Evolutionary conservation across 2,329 filamentous ascomycete species (phyloP), one percentile per base, ranked within the genome.

Genomic region (Calonectria montana): DNA sequence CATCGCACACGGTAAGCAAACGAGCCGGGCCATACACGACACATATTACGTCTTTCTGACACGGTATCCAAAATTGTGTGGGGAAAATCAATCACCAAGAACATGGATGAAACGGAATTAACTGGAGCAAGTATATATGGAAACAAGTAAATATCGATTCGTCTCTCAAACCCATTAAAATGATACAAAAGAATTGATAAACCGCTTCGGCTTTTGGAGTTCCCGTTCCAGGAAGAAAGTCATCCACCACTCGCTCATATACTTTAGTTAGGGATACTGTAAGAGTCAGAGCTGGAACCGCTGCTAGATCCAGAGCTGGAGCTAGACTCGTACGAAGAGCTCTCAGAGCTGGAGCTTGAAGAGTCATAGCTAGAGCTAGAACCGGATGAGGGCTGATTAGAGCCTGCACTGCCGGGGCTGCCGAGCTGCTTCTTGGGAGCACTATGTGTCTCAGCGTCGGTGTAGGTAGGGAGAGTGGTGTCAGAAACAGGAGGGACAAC

Each of bases 401-500:
- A 18, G 23, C 23, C 18, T 3, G 23, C 25, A 16, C 23, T 10
- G 45, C 8, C 21, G 41, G 43, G 23, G 45, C 45, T 27, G 21
- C 25, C 21, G 12, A 48, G 47, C 61, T 70, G 61, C 67, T 70
- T 65, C 67, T 64, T 65, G 13, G 67, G 61, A n/a, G 69, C 71
- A 3, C 57, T 35, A 10, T 59, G 68, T n/a, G n/a, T 15, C 43
- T 63, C 31, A 6, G 68, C 41, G 4, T 67, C 37, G 23, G 70
- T 74, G 37, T 75, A 75, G 48, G 65, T 76, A 47, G 81, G 80
- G n/a, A 82, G 75, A 55, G 79, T 66, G 15, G 71, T 63, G 3
- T 76, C 25, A 2, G 73, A 72, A 15, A 53, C 47, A 3, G 77
- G 71, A 25, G 72, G 74, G 2, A 71, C 75, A 31, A 80, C 71